Base-by-base conservation (phyloP, 495 filamentous ascomycete species). In the Paragyromitra xinjiangensis region DNA sequence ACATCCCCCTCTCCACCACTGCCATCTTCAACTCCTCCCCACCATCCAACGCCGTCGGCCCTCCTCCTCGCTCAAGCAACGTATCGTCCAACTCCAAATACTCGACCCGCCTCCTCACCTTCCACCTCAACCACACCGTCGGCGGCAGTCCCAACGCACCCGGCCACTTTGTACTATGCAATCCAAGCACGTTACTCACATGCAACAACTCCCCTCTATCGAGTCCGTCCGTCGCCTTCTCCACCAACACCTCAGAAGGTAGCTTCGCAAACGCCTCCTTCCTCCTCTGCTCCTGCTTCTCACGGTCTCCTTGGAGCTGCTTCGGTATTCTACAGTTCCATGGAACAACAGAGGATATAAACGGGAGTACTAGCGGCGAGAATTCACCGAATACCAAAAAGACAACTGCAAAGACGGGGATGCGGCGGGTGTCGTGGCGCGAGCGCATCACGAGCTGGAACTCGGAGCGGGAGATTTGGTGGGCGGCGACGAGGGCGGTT, bases 41-140 rank as follows among this genome's bases (percentile, higher is more conserved):
- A 6, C 39, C 39, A 69, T 80, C 80, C 7, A 82, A 56, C 6
- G 56, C 71, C 14, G 51, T 58, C 12, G 64, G 63, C 0, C 80
- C 80, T 45, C 80, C 80, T 5, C 80, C 75, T 0, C 92, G 94
- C 55, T 94, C 93, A 82, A 94, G 94, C n/a, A 99, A 88, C 16
- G 94, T 97, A 84, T 98, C 94, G 85, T 98, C 98, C 34, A 98
- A 85, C 85, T 97, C 94, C 78, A 82, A 44, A 64, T 82, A 81
- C 64, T 78, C 73, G 24, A 82, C 53, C 19, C 66, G 56, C 24
- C 71, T 71, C 67, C 64, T 61, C 3, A 83, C 22, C 42, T 77
- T 64, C 12, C 72, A 64, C 70, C 79, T 83, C 62, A 71, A 22
- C 75, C 70, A 86, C 64, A 45, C 62, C 66, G 66, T 86, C 82